Evolutionary conservation across 2,329 filamentous ascomycete genomes (phyloP), one percentile per base, ranked within the genome.

Genomic region (Xylaria digitata): DNA sequence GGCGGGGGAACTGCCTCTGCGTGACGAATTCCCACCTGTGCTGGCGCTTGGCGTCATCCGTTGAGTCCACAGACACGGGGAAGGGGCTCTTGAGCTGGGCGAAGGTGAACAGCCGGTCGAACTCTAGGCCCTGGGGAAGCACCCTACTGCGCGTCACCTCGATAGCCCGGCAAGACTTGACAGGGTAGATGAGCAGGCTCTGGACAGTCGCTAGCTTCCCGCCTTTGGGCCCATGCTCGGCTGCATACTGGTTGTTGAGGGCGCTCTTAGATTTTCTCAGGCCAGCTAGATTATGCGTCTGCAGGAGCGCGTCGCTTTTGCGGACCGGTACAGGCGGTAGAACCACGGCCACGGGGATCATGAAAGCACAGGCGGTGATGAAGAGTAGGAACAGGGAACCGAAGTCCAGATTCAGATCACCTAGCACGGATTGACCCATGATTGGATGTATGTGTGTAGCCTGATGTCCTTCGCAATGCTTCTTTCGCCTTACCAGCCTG

Each of bases 71-170:
- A 17, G 75, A 66, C 19, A 81, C 79, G 2, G 83, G 81, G 66
- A 84, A 84, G 43, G 82, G 80, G 73, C 81, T 83, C 76, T 82
- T 82, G 67, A 86, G 82, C 78, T 94, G 90, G 1, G 92, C 93
- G 76, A 97, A 92, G 54, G 89, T 90, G 81, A 94, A 97, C 72
- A 95, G 87, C 6, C 93, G 88, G 79, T 97, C 94, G 78, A 91
- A 92, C 76, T 90, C 86, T 63, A 97, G 83, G 1, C 94, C 93
- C 2, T 87, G 87, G 6, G 87, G 82, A 52, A 92, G 80, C 17
- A 96, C 84, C 61, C 87, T 85, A 66, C 87, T 87, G 67, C 84
- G 81, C 58, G 86, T 80, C 53, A 97, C 79, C 79, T 96, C 92
- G 61, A 97, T 88, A 32, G 91, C 92, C 63, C 82, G 83, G 77